Evolutionary conservation across 768 basidiomycete genomes (phyloP), one percentile per base, ranked within the genome.

Genomic region (Lactarius pseudohatsudake): DNA sequence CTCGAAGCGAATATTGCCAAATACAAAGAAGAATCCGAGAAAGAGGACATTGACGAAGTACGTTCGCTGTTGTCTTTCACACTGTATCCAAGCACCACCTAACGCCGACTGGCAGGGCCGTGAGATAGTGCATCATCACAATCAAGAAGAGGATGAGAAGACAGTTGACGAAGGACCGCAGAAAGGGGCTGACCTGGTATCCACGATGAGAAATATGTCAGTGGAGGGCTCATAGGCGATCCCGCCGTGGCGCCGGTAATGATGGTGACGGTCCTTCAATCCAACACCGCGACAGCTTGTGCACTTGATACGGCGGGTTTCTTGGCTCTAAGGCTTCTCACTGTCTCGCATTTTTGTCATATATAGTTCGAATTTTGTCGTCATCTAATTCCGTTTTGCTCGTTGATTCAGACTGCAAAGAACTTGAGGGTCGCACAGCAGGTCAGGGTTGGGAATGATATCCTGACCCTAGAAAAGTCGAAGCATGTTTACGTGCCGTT

Each of bases 1-100:
- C 78, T 92, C 60, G 81, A 82, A 56, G 82, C 81, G 55, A 82
- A 89, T 55, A 75, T 96, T 28, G 79, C 80, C 71, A 79, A 86
- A 74, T 87, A 85, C 78, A 94, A 94, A 78, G 85, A 87, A 72
- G 93, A 94, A 75, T 92, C 91, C 4, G 92, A 88, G 73, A 84
- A 85, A 75, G 75, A 76, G 70, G 61, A 69, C 38, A 40, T 76
- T 26, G 58, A 73, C 66, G 74, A 70, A 67, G 75, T 71, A 60
- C 5, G 71, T 62, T 59, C 2, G 18, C 40, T 30, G 41, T 36
- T n/a, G 26, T 9, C 58, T 4, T 11, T 57, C 0, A 18, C 1
- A 13, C 28, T 18, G 16, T 36, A n/a, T 30, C 36, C 16, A 30
- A 20, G 30, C 43, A 20, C 22, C 20, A 30, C 26, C 55, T 20